These are phyloP conservation scores for Sisymbrium irio DNA, from an alignment of 345 rosid species.

Conservation along the genomic window DNA sequence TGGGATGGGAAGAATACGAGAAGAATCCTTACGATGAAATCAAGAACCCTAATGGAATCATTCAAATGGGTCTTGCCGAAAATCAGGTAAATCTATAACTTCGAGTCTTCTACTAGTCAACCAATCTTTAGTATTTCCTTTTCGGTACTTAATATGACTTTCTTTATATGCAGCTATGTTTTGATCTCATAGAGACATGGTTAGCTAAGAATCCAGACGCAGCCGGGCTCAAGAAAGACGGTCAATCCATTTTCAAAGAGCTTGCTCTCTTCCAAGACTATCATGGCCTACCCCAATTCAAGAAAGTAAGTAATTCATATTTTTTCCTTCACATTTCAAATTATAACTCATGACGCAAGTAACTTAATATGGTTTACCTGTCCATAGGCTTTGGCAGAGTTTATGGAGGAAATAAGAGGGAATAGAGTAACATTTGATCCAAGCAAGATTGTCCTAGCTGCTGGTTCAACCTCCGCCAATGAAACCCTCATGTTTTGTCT, in stretches of 20 bases:
- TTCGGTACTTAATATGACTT: neutral
- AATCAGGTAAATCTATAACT: slow-evolving; percentile 46
- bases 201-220: slow-evolving; percentile 60
- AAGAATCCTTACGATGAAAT: slow-evolving; percentile 59
- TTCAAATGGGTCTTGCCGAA: slow-evolving; percentile 85
- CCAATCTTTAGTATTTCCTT: neutral
- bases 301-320: slow-evolving; percentile 39
- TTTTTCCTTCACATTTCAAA: neutral
- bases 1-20: slow-evolving; percentile 79
- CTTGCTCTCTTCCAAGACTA: slow-evolving; percentile 87
- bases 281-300: slow-evolving; percentile 63
- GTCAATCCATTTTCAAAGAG: slow-evolving; percentile 62
- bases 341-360: neutral
- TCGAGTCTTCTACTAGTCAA: neutral
- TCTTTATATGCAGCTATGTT: slow-evolving; percentile 49
- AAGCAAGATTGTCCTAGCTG: slow-evolving; percentile 54
- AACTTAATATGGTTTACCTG: neutral
- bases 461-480: slow-evolving; percentile 82
- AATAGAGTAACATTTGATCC: slow-evolving; percentile 57
- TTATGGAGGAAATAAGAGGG: slow-evolving; percentile 75
- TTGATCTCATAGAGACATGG: slow-evolving; percentile 70
- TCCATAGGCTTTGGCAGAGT: slow-evolving; percentile 59
- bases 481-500: slow-evolving; percentile 71
- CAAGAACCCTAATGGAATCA: slow-evolving; percentile 61
- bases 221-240: slow-evolving; percentile 50